phyloP scores from a whole-genome alignment of 2,329 filamentous ascomycete species.

The Aspergillus sp. region DNA sequence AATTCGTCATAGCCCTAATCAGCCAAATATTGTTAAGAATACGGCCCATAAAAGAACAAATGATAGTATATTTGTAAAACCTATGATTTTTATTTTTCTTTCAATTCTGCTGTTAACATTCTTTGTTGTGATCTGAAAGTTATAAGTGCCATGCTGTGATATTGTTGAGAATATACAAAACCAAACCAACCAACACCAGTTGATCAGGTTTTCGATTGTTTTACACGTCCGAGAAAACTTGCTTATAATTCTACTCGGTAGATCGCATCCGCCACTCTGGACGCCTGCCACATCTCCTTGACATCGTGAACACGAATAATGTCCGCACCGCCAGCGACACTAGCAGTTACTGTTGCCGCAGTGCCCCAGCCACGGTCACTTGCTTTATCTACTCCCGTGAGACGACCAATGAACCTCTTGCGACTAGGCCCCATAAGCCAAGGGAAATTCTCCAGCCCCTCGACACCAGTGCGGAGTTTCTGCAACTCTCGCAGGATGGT shows the following conservation, averaged over 20 bases:
- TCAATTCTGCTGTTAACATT: too few species aligned
- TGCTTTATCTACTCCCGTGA: constrained; percentile 71
- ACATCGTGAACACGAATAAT: constrained; percentile 92
- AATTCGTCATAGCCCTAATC: neutral
- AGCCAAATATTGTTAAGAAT: neutral
- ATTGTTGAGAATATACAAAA: constrained; percentile 20
- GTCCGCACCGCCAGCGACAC: constrained; percentile 82
- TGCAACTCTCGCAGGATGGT: constrained; percentile 66
- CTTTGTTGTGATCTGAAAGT: too few species aligned
- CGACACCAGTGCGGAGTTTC: constrained; percentile 48
- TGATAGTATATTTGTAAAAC: too few species aligned
- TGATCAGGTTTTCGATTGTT: neutral
- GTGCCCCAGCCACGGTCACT: constrained; percentile 76
- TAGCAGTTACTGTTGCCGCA: constrained; percentile 79
- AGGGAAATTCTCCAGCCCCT: constrained; percentile 57
- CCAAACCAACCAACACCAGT: neutral
- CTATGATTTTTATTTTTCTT: too few species aligned
- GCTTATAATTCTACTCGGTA: constrained; percentile 51
- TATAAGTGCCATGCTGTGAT: neutral
- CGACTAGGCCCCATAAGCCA: constrained; percentile 88
- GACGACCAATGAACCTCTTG: constrained; percentile 79
- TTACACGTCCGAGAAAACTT: neutral
- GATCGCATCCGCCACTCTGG: constrained; percentile 87
- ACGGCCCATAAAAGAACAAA: too few species aligned
- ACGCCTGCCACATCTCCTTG: constrained; percentile 76